Evolutionary conservation across 225 moss, liverwort and hornwort genomes (phyloP), one percentile per base, ranked within the genome.

Genomic region (Sphagnum contortum): DNA sequence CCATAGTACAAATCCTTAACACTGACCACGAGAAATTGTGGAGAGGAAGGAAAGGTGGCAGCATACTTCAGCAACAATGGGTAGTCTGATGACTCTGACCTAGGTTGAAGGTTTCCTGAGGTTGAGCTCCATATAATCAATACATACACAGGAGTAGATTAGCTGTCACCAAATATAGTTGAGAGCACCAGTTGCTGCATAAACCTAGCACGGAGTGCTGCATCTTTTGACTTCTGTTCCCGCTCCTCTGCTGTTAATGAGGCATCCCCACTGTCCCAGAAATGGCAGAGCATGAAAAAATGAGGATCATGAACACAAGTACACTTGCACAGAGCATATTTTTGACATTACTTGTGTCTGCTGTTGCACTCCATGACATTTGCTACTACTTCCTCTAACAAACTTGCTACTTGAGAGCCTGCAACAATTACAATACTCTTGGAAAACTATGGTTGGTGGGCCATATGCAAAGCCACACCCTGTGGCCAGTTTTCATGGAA

Each of bases 141-240:
- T 29, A 29, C 29, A 29, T 29, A 29, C 29, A 29, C 29, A 8
- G 50, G 64, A 45, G 68, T 59, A 59, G 67, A 49, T 77, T 70
- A 86, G 44, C 74, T 75, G 60, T 80, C 83, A 66, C 82, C 80
- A 55, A 86, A 57, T 29, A 86, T 78, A 44, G 83, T 83, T 45
- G 86, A 86, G 11, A 86, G 68, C 58, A 86, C 80, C 59, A 86
- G 82, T 64, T 86, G 82, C 79, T 86, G 86, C 67, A 86, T 74
- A 72, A 86, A 86, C 72, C 48, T 71, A 49, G 86, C 75, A 57
- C 86, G 86, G 67, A 79, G 61, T 48, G 73, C 72, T 48, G 86
- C 86, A 62, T 80, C 75, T 75, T 86, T 83, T 71, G 73, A 72
- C 73, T 80, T 83, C 74, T 86, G 79, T 64, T 73, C 80, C 69